phyloP scores from a whole-genome alignment of 306 rosid species.

The Sindora glabra region DNA sequence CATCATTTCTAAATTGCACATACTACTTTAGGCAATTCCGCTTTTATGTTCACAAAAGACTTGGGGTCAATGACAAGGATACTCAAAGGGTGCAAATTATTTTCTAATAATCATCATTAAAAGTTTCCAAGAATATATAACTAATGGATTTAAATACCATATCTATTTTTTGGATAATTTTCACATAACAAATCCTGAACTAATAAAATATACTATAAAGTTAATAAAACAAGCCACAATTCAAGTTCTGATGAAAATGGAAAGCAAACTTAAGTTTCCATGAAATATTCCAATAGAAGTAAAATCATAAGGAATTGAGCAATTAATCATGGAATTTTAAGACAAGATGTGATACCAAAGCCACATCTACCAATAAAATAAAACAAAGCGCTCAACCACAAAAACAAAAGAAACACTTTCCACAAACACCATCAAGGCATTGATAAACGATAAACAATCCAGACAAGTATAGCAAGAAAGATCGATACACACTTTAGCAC shows the following conservation, averaged over 20 bases:
- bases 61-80: too few relatives aligned
- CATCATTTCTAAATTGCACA: too few relatives aligned
- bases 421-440: neutral
- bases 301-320: neutral
- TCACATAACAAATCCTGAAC: too few relatives aligned
- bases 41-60: too few relatives aligned
- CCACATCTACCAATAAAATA: neutral
- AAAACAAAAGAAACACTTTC: neutral
- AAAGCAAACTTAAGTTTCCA: neutral
- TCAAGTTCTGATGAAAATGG: neutral
- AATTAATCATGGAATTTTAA: neutral
- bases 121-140: too few relatives aligned
- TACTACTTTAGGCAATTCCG: too few relatives aligned
- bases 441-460: neutral
- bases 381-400: neutral
- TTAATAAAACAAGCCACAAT: neutral
- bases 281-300: neutral
- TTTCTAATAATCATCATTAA: too few relatives aligned
- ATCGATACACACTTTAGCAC: constrained; percentile 51
- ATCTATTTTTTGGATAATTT: too few relatives aligned
- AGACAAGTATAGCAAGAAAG: neutral
- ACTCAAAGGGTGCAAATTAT: too few relatives aligned
- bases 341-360: neutral
- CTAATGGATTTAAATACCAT: too few relatives aligned
- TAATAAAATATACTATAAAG: neutral